Evolutionary conservation across 495 filamentous ascomycete genomes (phyloP).

Genomic region (Hypoxylon perforatum): DNA sequence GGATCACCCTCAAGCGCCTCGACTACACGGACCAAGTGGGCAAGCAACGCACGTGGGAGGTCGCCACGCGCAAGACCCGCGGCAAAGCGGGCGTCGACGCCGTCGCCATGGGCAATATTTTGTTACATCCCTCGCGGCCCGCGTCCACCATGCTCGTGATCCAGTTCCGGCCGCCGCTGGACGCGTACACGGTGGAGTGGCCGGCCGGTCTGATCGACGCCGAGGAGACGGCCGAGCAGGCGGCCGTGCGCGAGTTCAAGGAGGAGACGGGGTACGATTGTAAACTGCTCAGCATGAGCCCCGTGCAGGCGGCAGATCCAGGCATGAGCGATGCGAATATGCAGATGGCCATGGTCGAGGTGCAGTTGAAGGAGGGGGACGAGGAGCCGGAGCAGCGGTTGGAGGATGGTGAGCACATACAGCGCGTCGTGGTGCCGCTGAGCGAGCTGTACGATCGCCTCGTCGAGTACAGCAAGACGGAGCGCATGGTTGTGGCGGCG

Average conservation of each 20-base stretch:
- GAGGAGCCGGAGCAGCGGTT: constrained; percentile 72
- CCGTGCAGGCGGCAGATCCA: constrained; percentile 56
- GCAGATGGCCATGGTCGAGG: constrained; percentile 80
- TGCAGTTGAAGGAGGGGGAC: constrained; percentile 72
- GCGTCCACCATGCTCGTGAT: constrained; percentile 63
- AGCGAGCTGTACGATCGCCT: constrained; percentile 62
- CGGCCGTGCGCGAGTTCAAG: constrained; percentile 83
- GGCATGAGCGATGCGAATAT: constrained; percentile 89
- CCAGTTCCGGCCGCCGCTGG: constrained; percentile 81
- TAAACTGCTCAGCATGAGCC: constrained; percentile 45
- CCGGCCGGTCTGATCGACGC: constrained; percentile 87
- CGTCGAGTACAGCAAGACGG: constrained; percentile 54
- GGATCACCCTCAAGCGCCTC: constrained; percentile 63
- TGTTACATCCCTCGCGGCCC: constrained; percentile 60
- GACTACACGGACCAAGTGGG: constrained; percentile 64
- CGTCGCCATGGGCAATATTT: constrained; percentile 66
- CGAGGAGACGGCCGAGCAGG: constrained; percentile 78
- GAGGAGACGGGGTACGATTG: constrained; percentile 88
- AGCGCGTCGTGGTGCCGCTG: constrained; percentile 79
- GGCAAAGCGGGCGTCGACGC: constrained; percentile 62
- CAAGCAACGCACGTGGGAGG: constrained; percentile 64
- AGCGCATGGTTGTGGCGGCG: constrained; percentile 51
- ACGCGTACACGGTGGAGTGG: constrained; percentile 81
- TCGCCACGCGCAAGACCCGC: constrained; percentile 64
- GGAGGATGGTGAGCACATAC: constrained; percentile 87